Base-by-base conservation (phyloP, 768 basidiomycete species). In the Galerina sulciceps region DNA sequence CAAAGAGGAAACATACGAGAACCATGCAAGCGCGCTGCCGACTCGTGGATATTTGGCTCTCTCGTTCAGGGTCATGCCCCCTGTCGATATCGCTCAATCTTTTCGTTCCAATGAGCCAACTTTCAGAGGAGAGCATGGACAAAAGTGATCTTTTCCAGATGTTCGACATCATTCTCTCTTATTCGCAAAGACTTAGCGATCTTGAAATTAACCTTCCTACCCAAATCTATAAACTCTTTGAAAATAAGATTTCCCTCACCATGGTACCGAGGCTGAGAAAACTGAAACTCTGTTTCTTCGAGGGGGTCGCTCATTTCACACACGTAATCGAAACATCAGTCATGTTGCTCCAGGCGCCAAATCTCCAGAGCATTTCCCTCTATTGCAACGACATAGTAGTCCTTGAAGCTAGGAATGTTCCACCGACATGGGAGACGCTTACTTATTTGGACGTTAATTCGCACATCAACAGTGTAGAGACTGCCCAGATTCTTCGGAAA, bases 11-110 rank as follows among this genome's bases (percentile, higher is more conserved):
- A 38, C 14, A 36, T 13, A 14, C 20, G 10, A 38, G 37, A 14
- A 41, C 37, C 9, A 38, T 57, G 23, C 18, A 20, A 4, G 23
- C n/a, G 14, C 46, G 55, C 13, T 48, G 40, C 17, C 14, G 34
- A 18, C 15, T 31, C 2, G n/a, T 50, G 18, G 31, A 42, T 31
- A 20, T 18, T 14, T 57, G 55, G 47, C 37, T 57, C 4, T 36
- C 26, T 49, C 55, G 47, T 15, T 57, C 55, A 18, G 46, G 38
- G n/a, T 31, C 20, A 9, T 57, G 46, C 18, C 47, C 55, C 18
- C 10, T 57, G 20, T 57, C 55, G 15, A 49, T 57, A 11, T 57
- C 55, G 8, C 6, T 50, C 15, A 26, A 17, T 20, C 36, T 31
- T 31, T 31, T 31, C 26, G 26, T 31, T 31, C 26, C 26, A 31